Evolutionary conservation across 441 rosid species (phyloP), one percentile per base, ranked within the genome.

Genomic region (Euphorbia corollata): DNA sequence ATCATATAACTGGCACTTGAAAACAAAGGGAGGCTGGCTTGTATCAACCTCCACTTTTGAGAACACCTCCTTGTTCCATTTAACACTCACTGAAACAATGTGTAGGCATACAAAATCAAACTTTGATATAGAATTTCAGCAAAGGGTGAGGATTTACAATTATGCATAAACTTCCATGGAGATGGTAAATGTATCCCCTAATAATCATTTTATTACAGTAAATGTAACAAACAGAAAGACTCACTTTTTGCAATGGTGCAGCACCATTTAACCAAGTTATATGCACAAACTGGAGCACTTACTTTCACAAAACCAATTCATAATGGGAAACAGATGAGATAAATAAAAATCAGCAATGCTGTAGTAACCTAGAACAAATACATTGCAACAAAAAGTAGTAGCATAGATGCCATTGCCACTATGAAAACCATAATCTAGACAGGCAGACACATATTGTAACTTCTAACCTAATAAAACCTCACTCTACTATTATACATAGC

Each of bases 61-160:
- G 73, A 90, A 90, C 36, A 95, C 86, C 71, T 95, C 85, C 88
- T 92, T 95, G 43, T 87, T 96, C 99, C 98, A 92, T 82, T 95
- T 95, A 20, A 95, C 92, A 59, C 86, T 88, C 69, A 92, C 98
- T 95, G 81, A 67, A 70, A 75, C 55, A 63, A 36, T 16, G n/a
- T 51, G 43, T 54, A 30, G 5, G 18, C 36, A 11, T 61, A 36
- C 1, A 53, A 11, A 15, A 41, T 61, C 24, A 38, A 38, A 60
- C 30, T 38, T 67, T 13, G n/a, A 63, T 15, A 1, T 27, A 48
- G 36, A 41, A 54, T 4, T 61, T 43, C 19, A 12, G 13, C 41
- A 16, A 2, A 24, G 32, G 8, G 48, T 18, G 13, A 38, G 43
- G 16, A 61, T 22, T 22, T 9, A 59, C 64, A 30, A 18, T 27